Percentiles rank a stretch among this genome's conserved stretches.
Conservation (phyloP, 768 basidiomycete genomes). For the Lentinula edodes region DNA sequence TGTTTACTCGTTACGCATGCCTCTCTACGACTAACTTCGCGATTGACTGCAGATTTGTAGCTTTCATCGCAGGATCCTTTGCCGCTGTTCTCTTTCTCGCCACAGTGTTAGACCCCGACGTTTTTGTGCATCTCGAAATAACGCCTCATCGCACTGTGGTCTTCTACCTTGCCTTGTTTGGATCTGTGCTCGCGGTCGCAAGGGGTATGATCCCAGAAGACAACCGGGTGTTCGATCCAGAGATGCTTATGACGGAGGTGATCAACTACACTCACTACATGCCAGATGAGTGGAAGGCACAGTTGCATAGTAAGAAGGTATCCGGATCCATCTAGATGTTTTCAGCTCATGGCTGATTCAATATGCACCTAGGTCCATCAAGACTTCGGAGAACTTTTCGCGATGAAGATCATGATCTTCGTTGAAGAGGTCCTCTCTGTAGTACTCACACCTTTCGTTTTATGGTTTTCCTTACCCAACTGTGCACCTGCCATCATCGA, state of each 20-base stretch:
- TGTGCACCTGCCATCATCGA: conserved; percentile 92
- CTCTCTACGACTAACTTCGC: not conserved
- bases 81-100: conserved; percentile 91
- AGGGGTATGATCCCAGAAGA: conserved; percentile 96
- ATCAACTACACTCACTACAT: conserved; percentile 94
- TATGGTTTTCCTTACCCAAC: conserved; percentile 87
- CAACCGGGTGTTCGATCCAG: conserved; percentile 90
- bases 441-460: conserved; percentile 86
- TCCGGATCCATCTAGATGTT: conserved; percentile 3
- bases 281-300: conserved; percentile 87
- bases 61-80: conserved; percentile 95
- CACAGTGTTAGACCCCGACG: conserved; percentile 89
- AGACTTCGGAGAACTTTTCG: conserved; percentile 88
- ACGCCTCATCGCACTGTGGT: conserved; percentile 88
- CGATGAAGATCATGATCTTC: conserved; percentile 89
- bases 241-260: conserved; percentile 87
- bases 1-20: not conserved
- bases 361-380: conserved; percentile 62
- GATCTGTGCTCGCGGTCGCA: conserved; percentile 81
- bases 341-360: not conserved
- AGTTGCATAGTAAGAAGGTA: conserved; percentile 86
- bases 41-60: conserved; percentile 64
- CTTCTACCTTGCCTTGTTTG: conserved; percentile 90
- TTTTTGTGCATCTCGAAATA: conserved; percentile 92
- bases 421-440: conserved; percentile 87